Base-by-base conservation (phyloP, 257 asterid species). In the Solanum ossicruentum region DNA sequence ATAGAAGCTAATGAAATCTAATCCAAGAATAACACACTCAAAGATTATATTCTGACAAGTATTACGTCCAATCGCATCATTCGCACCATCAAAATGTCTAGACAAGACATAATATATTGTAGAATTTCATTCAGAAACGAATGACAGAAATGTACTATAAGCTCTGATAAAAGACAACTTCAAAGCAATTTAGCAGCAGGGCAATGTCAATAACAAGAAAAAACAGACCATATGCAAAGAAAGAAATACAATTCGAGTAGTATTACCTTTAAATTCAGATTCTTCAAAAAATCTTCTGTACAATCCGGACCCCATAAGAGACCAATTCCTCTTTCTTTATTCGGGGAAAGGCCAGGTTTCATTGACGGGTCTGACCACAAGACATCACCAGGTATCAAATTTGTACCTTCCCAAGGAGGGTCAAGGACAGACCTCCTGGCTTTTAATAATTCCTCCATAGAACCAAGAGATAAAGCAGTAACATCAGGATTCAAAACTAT, bases 391-490 rank as follows among this genome's bases (percentile, higher is more conserved):
- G 99, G 99, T 81, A 97, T 97, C 94, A 97, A 85, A 88, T 97
- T 97, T 36, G 87, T 87, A 85, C 99, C 98, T 91, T 97, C 94
- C 99, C 99, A 95, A 2, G 98, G 98, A 88, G 99, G 98, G 90
- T 97, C 99, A 86, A 97, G 98, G 82, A 97, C 98, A 80, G 98
- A 91, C 87, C 98, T 93, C 90, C 98, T 91, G 84, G 98, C 98
- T 90, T 90, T 97, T 69, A 92, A 91, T 67, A 97, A 91, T 91
- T 97, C 98, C 84, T 95, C 98, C 87, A 97, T 90, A 51, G 98
- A 91, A 88, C 99, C 99, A 70, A 97, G 97, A 63, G 81, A 85
- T 84, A 95, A 90, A 77, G 92, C 81, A 86, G 80, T 88, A 43
- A 77, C 69, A 77, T 88, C 93, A 36, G 97, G 93, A 85, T 88